Evolutionary conservation across 2,329 filamentous ascomycete species (phyloP).

Genomic region (Chalara sp.): DNA sequence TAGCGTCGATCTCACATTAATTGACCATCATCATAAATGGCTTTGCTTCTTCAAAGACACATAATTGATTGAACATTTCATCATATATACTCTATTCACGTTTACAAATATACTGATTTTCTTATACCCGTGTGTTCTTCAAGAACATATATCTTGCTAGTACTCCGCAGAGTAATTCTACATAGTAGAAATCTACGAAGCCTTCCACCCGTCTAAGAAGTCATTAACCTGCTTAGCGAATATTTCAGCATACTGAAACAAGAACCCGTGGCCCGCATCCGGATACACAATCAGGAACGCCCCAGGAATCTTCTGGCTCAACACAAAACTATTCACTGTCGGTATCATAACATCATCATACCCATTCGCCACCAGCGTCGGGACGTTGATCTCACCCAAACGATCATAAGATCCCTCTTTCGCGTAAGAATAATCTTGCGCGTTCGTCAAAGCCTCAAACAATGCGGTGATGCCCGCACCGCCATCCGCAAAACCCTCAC

Average conservation of each 20-base stretch:
- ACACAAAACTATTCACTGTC: slow-evolving; percentile 13
- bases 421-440: slow-evolving; percentile 1
- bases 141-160: too few species aligned
- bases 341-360: slow-evolving; percentile 15
- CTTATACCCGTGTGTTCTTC: too few species aligned
- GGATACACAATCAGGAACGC: slow-evolving; percentile 10
- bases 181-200: too few species aligned
- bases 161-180: too few species aligned
- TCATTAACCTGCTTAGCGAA: slow-evolving; percentile 9
- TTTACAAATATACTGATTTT: too few species aligned
- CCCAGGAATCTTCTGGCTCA: slow-evolving; percentile 4
- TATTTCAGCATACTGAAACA: slow-evolving; percentile 10
- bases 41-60: too few species aligned
- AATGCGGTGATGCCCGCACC: background rate
- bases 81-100: too few species aligned
- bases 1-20: too few species aligned
- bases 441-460: slow-evolving; percentile 3
- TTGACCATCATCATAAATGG: too few species aligned
- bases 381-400: slow-evolving; percentile 22
- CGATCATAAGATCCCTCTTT: slow-evolving; percentile 13
- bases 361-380: slow-evolving; percentile 25
- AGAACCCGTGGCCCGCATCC: slow-evolving; percentile 13
- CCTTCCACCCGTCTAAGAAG: slow-evolving; percentile 7
- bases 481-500: background rate
- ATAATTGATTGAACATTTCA: too few species aligned